A percentile compares a stretch with the other conserved stretches of the same genome.
Conservation (phyloP, 148 eudicot genomes). For the Fagopyrum tataricum region DNA sequence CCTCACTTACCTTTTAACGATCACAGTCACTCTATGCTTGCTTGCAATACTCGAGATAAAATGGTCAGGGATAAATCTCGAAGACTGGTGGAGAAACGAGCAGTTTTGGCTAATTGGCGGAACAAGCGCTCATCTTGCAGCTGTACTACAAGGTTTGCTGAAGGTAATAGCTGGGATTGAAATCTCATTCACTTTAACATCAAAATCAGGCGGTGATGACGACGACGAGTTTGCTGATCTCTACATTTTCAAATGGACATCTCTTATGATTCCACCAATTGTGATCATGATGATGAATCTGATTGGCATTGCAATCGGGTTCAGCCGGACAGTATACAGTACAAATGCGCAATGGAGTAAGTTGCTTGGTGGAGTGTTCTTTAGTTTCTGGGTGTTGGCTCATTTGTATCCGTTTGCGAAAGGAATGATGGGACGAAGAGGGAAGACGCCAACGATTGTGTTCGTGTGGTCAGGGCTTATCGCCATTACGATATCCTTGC, state of each 20-base stretch:
- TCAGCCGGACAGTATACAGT: constrained; percentile 78
- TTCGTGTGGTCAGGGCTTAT: constrained; percentile 92
- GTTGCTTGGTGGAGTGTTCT: constrained; percentile 83
- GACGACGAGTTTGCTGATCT: constrained; percentile 85
- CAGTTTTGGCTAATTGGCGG: constrained; percentile 98
- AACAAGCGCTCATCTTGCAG: constrained; percentile 91
- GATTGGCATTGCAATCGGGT: constrained; percentile 80
- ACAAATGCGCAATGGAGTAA: constrained; percentile 83
- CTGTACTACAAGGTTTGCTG: constrained; percentile 79
- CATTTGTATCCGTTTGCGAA: constrained; percentile 90
- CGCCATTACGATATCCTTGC: constrained; percentile 77
- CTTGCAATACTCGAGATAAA: constrained; percentile 83
- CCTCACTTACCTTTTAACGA: constrained; percentile 61
- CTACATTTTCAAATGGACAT: constrained; percentile 70
- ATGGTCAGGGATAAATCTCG: constrained; percentile 78
- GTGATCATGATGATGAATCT: constrained; percentile 74
- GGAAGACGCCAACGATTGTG: constrained; percentile 83
- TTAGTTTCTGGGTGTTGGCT: constrained; percentile 95
- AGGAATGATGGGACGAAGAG: constrained; percentile 91
- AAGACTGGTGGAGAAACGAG: constrained; percentile 98
- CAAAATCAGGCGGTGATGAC: constrained; percentile 67
- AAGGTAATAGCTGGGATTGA: constrained; percentile 89
- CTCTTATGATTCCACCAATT: constrained; percentile 90
- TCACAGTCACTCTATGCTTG: constrained; percentile 61
- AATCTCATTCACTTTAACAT: constrained; percentile 77